Evolutionary conservation across 305 asterid species (phyloP), one percentile per base, ranked within the genome.

Genomic region (Nicotiana rustica): DNA sequence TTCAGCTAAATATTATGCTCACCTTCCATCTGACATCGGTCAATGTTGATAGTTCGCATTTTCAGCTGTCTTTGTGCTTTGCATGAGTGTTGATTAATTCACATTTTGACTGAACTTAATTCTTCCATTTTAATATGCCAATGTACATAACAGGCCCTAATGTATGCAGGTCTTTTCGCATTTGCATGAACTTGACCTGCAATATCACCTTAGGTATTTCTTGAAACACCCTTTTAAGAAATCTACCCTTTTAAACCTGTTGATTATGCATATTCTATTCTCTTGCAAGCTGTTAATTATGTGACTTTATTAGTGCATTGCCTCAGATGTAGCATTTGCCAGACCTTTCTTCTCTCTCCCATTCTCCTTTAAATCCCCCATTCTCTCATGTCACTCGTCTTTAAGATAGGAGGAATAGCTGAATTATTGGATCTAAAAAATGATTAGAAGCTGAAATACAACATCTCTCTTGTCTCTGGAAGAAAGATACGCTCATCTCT

Each of bases 101-200:
- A 47, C 52, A n/a, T 38, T 29, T 38, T 68, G 67, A 19, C 57
- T 49, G 69, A 13, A 35, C 61, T 61, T 83, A 68, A 12, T 71
- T 49, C 33, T 80, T n/a, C 55, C 55, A 14, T 75, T 69, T n/a
- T 65, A 5, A 68, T 73, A 57, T 49, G 68, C 55, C 25, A 75
- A 64, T 75, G 79, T 71, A 61, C 64, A 64, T 82, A 82, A 79
- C 68, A 83, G 83, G 69, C 83, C 29, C 82, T 78, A 31, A 87
- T 61, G 67, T 77, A 64, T 90, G 90, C 95, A 96, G 99, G 99
- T 96, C 47, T 96, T 96, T 89, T 91, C 96, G 41, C 99, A 96
- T 92, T 88, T 96, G 87, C 99, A 96, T 82, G 97, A 94, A 87
- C 99, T 96, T 41, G 99, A 96, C 88, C 87, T 96, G 57, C 92